Base-by-base conservation (phyloP, 73 alveolate genomes). In the Diophrys appendiculata region DNA sequence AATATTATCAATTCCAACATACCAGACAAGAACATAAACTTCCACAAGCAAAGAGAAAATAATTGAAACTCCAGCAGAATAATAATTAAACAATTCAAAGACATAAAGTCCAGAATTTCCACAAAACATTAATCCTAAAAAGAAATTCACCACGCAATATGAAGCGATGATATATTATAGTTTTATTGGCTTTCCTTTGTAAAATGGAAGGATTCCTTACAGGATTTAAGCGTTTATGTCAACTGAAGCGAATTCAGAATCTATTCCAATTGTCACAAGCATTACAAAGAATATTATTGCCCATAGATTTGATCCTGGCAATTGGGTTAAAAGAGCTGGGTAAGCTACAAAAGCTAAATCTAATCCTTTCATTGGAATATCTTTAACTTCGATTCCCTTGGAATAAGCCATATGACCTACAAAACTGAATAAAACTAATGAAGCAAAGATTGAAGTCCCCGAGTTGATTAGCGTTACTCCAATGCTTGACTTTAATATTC, bases 301-400 rank as follows among this genome's bases (percentile, higher is more conserved):
- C 81, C 89, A 83, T 22, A 76, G 29, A 54, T 82, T 85, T n/a
- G 94, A 73, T 14, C 31, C 52, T 0, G 94, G 94, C 75, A 82
- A 69, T 0, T 43, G 23, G 1, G 84, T 84, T 28, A 87, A 34
- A 53, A 87, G 69, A 2, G 90, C 90, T 23, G 94, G 94, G 77
- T 81, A 87, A 29, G 82, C 77, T 26, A 87, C 94, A 75, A 87
- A 87, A 29, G 91, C 76, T n/a, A 87, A 81, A 35, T 87, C 94
- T 26, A 88, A 81, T 14, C 94, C 94, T 26, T 78, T 33, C 29
- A 87, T 30, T 1, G 90, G 90, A 43, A 87, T 74, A 27, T 87
- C 86, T 11, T 65, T 28, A 23, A 87, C 82, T 29, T 81, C 68
- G 22, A 81, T 28, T 18, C 77, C 83, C 23, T 72, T 31, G 31